Evolutionary conservation across 1,139 yeast genomes (phyloP), one percentile per base, ranked within the genome.

Genomic region (Hemisphaericaspora xylanilytica): DNA sequence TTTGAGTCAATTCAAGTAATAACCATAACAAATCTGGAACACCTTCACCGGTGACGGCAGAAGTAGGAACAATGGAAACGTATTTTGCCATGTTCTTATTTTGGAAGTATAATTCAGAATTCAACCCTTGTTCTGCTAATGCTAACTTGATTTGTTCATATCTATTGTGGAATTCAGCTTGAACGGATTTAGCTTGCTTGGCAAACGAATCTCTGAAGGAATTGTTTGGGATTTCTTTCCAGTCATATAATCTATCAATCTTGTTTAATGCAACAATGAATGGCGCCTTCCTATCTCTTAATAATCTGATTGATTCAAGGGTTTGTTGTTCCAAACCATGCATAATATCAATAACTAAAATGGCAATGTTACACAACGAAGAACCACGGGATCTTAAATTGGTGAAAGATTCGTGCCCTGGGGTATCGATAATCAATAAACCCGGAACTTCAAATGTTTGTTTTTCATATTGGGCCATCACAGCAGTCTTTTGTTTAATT

Each of bases 41-140:
- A 84, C 99, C 99, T 69, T 94, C 99, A 65, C 98, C 99, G 21
- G 97, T 90, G 35, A 90, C 95, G 42, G 99, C 98, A 45, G 97
- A 90, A 11, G 98, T 92, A 52, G 99, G 98, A 40, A 94, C 96
- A 55, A 94, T 84, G 28, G 97, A 89, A 43, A 94, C 98, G 57
- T 84, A 87, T 63, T 87, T 87, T 43, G 97, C 70, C 77, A 92
- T 73, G 69, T 90, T 92, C 66, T 85, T 86, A 76, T 94, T 94
- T 65, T 92, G 88, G 82, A 75, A 92, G 68, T 94, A 94, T 50
- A 92, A 78, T 69, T 92, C 98, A 38, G 97, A 86, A 73, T 94
- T 94, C 70, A 94, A 84, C 56, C 98, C 98, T 70, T 94, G 98
- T 71, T 94, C 98, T 43, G 97, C 88, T 53, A 94, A 78, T 16